Conservation (phyloP, 2,329 filamentous ascomycete genomes). For the Fusarium buharicum region DNA sequence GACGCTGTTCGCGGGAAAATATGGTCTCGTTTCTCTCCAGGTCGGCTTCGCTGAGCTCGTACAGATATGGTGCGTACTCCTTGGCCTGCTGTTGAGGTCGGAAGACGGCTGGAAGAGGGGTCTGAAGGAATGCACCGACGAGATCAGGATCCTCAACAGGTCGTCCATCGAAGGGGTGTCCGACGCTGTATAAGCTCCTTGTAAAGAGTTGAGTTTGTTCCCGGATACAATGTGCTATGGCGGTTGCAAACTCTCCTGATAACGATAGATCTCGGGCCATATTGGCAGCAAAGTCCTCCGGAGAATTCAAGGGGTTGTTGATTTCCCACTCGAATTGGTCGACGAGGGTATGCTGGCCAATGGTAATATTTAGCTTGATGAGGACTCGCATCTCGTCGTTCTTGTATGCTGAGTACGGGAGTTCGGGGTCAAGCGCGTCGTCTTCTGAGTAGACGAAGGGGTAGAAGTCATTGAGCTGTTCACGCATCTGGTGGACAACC, state of each 20-base stretch:
- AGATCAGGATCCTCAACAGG: slow-evolving; percentile 93
- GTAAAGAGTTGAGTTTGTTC: slow-evolving; percentile 97
- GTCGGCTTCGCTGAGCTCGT: slow-evolving; percentile 91
- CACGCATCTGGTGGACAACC: slow-evolving; percentile 76
- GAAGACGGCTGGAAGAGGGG: slow-evolving; percentile 84
- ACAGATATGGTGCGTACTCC: slow-evolving; percentile 92
- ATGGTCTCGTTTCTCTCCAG: slow-evolving; percentile 91
- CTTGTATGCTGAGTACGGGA: slow-evolving; percentile 94
- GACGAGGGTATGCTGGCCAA: slow-evolving; percentile 90
- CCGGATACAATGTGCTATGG: slow-evolving; percentile 96
- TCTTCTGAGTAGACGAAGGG: slow-evolving; percentile 91
- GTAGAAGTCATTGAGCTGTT: slow-evolving; percentile 93
- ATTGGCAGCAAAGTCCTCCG: slow-evolving; percentile 89
- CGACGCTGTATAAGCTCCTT: slow-evolving; percentile 89
- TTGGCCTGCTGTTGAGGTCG: slow-evolving; percentile 92
- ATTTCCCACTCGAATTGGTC: slow-evolving; percentile 99
- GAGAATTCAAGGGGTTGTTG: slow-evolving; percentile 92
- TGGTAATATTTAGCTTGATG: slow-evolving; percentile 97
- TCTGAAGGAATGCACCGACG: slow-evolving; percentile 83
- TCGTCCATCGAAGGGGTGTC: slow-evolving; percentile 93
- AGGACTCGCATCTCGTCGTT: slow-evolving; percentile 98
- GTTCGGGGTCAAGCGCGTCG: slow-evolving; percentile 86
- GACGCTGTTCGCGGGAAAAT: slow-evolving; percentile 90
- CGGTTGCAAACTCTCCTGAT: slow-evolving; percentile 94
- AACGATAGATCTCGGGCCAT: slow-evolving; percentile 92